Conservation (phyloP, 306 rosid genomes). For the Canavalia gladiata region DNA sequence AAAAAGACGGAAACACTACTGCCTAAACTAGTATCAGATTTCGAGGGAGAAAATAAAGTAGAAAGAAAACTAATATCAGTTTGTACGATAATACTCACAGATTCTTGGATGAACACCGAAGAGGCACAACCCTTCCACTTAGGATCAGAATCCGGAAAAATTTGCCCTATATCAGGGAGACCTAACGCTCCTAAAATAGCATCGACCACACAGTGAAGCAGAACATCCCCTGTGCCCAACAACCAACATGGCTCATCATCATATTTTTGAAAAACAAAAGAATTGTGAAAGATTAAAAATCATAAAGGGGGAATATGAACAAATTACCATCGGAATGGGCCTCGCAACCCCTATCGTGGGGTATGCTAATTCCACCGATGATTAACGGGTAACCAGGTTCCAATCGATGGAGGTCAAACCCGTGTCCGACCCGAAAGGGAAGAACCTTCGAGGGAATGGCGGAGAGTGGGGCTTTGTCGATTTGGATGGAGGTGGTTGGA, state of each 20-base stretch:
- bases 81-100: conserved; percentile 65
- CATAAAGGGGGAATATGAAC: neutral
- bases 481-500: conserved; percentile 56
- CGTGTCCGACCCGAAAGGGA: conserved; percentile 94
- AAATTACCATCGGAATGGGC: conserved; percentile 94
- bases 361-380: conserved; percentile 90
- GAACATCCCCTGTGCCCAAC: conserved; percentile 77
- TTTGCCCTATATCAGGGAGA: conserved; percentile 95
- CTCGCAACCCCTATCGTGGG: conserved; percentile 96
- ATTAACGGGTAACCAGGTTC: conserved; percentile 94
- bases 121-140: conserved; percentile 93
- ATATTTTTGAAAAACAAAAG: neutral
- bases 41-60: neutral
- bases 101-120: conserved; percentile 82
- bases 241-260: conserved; percentile 9
- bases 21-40: neutral
- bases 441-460: conserved; percentile 63
- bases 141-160: conserved; percentile 92
- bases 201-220: conserved; percentile 97
- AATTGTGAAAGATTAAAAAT: neutral
- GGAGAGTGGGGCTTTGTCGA: conserved; percentile 49
- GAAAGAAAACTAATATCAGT: neutral
- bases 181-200: conserved; percentile 94
- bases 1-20: neutral
- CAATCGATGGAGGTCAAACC: conserved; percentile 93